Evolutionary conservation across 2,329 filamentous ascomycete species (phyloP).

Genomic region (Botrytis squamosa): DNA sequence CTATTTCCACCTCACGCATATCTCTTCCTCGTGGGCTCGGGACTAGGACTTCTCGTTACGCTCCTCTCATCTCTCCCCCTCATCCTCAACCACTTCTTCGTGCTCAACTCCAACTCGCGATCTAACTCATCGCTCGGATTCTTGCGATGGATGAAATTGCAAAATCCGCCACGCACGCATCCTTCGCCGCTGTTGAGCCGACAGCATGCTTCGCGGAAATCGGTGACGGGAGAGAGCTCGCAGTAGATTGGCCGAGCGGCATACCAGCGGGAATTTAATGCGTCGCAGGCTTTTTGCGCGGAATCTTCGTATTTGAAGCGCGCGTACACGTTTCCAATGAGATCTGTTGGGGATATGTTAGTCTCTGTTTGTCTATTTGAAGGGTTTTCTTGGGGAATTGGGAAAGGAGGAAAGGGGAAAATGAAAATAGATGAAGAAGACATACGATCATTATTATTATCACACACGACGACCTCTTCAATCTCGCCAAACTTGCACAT

Average conservation of each 20-base stretch:
- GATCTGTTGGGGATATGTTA: conserved; percentile 51
- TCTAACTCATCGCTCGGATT: conserved; percentile 89
- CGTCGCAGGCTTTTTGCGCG: conserved; percentile 90
- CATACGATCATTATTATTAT: conserved; percentile 87
- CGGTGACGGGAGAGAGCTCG: conserved; percentile 93
- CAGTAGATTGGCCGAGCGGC: conserved; percentile 96
- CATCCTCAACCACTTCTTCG: conserved; percentile 93
- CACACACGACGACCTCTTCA: conserved; percentile 96
- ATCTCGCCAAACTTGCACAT: conserved; percentile 98
- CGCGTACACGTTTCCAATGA: conserved; percentile 98
- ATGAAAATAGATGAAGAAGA: background rate
- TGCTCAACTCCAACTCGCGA: conserved; percentile 78
- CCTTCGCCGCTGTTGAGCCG: conserved; percentile 91
- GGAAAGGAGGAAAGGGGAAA: background rate
- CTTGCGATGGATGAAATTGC: conserved; percentile 99
- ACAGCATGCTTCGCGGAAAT: conserved; percentile 97
- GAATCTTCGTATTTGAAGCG: conserved; percentile 99
- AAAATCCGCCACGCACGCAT: conserved; percentile 93
- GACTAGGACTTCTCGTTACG: conserved; percentile 77
- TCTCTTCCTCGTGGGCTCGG: conserved; percentile 75
- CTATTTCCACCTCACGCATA: conserved; percentile 45
- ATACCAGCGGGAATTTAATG: conserved; percentile 94
- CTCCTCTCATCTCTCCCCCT: conserved; percentile 83
- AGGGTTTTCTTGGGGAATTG: background rate
- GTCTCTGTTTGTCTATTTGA: conserved; percentile 25